Evolutionary conservation across 2,329 filamentous ascomycete species (phyloP).

Genomic region (Sordariomycetes sp.): DNA sequence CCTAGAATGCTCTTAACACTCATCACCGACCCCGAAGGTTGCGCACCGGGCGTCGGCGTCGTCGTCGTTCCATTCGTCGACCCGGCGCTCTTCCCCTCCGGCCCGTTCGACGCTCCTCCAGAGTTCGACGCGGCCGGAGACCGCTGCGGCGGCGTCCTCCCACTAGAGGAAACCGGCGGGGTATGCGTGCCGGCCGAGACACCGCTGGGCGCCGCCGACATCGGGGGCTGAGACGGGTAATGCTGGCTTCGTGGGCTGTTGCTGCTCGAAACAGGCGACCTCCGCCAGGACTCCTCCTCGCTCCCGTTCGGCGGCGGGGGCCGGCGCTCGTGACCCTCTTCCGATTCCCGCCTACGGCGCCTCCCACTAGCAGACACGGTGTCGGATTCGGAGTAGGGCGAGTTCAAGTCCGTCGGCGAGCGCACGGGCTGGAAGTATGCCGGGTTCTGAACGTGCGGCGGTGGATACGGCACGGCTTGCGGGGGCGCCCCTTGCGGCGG

Average conservation of each 20-base stretch:
- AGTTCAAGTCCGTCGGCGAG: constrained; percentile 4
- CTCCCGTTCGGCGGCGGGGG: constrained; percentile 28
- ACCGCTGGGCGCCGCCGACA: background rate
- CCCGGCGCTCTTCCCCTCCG: background rate
- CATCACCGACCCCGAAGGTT: background rate
- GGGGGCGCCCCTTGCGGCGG: background rate
- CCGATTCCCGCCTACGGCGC: constrained; percentile 21
- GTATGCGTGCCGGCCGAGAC: background rate
- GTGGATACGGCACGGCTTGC: background rate
- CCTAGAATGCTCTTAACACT: constrained; percentile 1
- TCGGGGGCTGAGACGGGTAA: constrained; percentile 22
- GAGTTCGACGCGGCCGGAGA: constrained; percentile 2
- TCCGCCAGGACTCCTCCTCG: constrained; percentile 35
- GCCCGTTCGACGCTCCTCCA: background rate
- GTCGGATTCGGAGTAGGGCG: constrained; percentile 15
- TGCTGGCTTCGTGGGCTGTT: constrained; percentile 29
- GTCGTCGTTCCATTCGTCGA: background rate
- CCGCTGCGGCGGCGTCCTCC: constrained; percentile 4
- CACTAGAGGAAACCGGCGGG: constrained; percentile 1
- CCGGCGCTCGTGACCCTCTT: constrained; percentile 27
- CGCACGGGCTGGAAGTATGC: constrained; percentile 7
- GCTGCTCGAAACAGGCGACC: constrained; percentile 33
- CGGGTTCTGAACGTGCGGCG: constrained; percentile 8
- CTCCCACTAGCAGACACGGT: constrained; percentile 18
- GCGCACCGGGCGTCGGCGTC: background rate